These are phyloP conservation scores for Cantharellus cinnabarinus DNA, from an alignment of 768 basidiomycete species.

Conservation along the genomic window DNA sequence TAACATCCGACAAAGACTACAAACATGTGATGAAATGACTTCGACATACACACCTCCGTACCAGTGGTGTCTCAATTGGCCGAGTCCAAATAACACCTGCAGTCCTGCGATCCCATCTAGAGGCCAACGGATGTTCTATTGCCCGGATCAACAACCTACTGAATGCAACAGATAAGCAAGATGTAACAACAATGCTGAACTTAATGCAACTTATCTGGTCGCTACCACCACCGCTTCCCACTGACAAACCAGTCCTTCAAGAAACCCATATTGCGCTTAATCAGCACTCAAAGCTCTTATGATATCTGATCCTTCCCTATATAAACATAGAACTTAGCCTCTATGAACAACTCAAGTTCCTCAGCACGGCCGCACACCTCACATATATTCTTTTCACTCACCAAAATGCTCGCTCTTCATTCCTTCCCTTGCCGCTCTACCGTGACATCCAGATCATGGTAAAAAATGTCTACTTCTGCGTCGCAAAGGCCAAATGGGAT, in stretches of 20 bases:
- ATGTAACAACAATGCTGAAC: constrained; percentile 15
- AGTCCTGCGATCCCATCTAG: constrained; percentile 13
- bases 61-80: constrained; percentile 11
- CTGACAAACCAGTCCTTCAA: constrained; percentile 9
- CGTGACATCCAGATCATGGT: constrained; percentile 20
- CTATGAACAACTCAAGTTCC: constrained; percentile 17
- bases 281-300: constrained; percentile 11
- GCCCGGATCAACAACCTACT: constrained; percentile 10
- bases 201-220: constrained; percentile 14
- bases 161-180: constrained; percentile 18
- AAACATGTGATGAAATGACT: constrained; percentile 19
- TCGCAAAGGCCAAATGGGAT: constrained; percentile 18
- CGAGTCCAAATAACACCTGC: constrained; percentile 14
- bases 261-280: constrained; percentile 11
- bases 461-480: constrained; percentile 22
- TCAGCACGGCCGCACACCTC: constrained; percentile 19
- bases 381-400: constrained; percentile 9
- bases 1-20: constrained; percentile 19
- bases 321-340: constrained; percentile 15
- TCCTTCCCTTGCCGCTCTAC: constrained; percentile 16
- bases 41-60: constrained; percentile 16
- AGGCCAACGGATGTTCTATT: not conserved
- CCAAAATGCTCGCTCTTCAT: constrained; percentile 5
- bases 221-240: constrained; percentile 7
- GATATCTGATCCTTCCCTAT: constrained; percentile 13